Evolutionary conservation across 2,329 filamentous ascomycete genomes (phyloP).

Genomic region (Ramularia endophylla): DNA sequence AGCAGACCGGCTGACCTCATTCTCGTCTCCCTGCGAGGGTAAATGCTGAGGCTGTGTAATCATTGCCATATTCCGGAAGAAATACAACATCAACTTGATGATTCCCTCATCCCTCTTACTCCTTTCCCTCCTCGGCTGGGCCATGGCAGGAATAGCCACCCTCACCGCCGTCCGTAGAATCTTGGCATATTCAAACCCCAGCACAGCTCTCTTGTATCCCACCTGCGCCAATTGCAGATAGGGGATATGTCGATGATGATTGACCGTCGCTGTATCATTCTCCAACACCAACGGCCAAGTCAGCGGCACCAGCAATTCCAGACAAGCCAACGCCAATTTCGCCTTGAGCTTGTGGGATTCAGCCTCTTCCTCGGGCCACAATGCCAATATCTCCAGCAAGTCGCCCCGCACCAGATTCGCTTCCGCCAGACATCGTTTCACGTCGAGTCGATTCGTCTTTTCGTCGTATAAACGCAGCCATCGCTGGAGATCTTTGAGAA

Average conservation of each 20-base stretch:
- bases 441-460: constrained; percentile 88
- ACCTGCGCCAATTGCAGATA: constrained; percentile 85
- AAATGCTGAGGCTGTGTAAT: constrained; percentile 69
- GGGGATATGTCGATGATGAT: constrained; percentile 86
- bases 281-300: constrained; percentile 90
- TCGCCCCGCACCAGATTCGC: constrained; percentile 89
- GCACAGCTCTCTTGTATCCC: constrained; percentile 79
- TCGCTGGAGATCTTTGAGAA: constrained; percentile 85
- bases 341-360: constrained; percentile 71
- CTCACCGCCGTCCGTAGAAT: constrained; percentile 78
- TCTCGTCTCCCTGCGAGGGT: constrained; percentile 78
- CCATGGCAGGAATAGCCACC: constrained; percentile 79
- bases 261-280: constrained; percentile 75
- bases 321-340: constrained; percentile 73
- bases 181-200: constrained; percentile 72
- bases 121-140: constrained; percentile 67
- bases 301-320: constrained; percentile 85
- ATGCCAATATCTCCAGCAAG: constrained; percentile 78
- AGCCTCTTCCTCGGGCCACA: constrained; percentile 68
- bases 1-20: constrained; percentile 79
- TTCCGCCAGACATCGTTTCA: constrained; percentile 85
- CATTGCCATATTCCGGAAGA: constrained; percentile 81
- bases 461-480: constrained; percentile 78
- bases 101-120: constrained; percentile 79
- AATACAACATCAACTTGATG: constrained; percentile 83